Evolutionary conservation across 768 basidiomycete species (phyloP), one percentile per base, ranked within the genome.

Genomic region (Dioszegia crocea): DNA sequence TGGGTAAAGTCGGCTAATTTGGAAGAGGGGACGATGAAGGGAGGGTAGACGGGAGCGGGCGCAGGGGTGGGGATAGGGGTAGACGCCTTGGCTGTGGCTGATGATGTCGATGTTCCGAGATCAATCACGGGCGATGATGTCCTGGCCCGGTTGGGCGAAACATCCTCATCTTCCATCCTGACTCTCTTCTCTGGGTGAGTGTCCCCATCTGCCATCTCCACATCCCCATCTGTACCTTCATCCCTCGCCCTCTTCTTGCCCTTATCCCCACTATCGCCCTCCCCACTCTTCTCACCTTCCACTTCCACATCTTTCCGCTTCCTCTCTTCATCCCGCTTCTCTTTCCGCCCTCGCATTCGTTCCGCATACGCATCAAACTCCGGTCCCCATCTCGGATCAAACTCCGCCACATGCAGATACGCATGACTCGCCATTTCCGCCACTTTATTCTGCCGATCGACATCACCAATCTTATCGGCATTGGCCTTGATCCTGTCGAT

Each of bases 331-430:
- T 77, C 79, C 47, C 62, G 63, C 38, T 33, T 33, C 53, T 64
- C 66, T 31, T 65, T 88, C 80, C 77, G 85, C 83, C 59, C 84
- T 79, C 66, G 50, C 72, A 93, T 88, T 23, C 80, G 59, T 30
- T 63, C 72, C 14, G 89, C 88, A 88, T 93, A 92, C 63, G 88
- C 82, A 73, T 88, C 86, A 74, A 93, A 97, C 74, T 97, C 94
- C 27, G 85, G 58, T 50, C 81, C 80, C 74, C 96, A 87, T 52
- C 83, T 81, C 0, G 59, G 67, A 49, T 74, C 72, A 50, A 74
- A 74, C 0, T 59, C 60, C 14, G 45, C 45, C 9, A 70, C 67
- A 57, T 70, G 87, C 71, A 96, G 82, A 1, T 89, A 82, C 17
- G 89, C 87, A 56, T 79, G 68, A 23, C 85, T 90, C 62, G 86